Base-by-base conservation (phyloP, 116 monocot genomes). In the Phalaenopsis hybrid region DNA sequence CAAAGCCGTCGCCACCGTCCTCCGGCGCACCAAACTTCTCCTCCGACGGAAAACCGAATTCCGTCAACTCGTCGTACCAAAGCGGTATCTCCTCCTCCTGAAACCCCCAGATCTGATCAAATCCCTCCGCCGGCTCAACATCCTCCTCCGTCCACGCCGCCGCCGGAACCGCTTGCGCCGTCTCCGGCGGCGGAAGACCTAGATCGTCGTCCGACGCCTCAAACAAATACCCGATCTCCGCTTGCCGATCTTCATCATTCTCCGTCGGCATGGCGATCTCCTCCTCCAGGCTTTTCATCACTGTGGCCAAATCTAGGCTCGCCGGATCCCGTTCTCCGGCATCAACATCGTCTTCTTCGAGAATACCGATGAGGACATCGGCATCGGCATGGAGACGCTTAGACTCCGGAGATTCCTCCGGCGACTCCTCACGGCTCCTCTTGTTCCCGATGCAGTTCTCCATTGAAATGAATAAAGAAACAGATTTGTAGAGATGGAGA, bases 261-360 rank as follows among this genome's bases (percentile, higher is more conserved):
- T 20, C 72, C 17, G 75, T 20, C 79, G 81, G 81, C 55, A 81
- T 43, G 21, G 21, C 13, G 34, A 84, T 84, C 74, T 84, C 84
- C 59, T 84, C 79, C 44, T 84, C 84, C 17, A 79, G 79, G 75
- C 59, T 61, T 57, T n/a, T 79, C 74, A 84, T 84, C 45, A 84
- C 79, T 25, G 73, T 44, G 16, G 23, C 84, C 20, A 79, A 51
- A 17, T 83, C 79, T 28, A 23, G 17, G 44, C 31, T 25, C 65
- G 20, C n/a, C 55, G 57, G 44, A 21, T 44, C 44, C 41, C 75
- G 44, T 20, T 75, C 59, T 72, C 8, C 58, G 17, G 12, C 46
- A 15, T 28, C 79, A 1, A 12, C 13, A 6, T 44, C 75, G 25
- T 82, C 84, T 55, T 75, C 84, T n/a, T 72, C 74, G 79, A 79